Percentiles rank a stretch among this genome's conserved stretches.
These are phyloP conservation scores for Haplosporangium sp. DNA, from an alignment of 371 early-diverging fungal species.

Conservation along the genomic window DNA sequence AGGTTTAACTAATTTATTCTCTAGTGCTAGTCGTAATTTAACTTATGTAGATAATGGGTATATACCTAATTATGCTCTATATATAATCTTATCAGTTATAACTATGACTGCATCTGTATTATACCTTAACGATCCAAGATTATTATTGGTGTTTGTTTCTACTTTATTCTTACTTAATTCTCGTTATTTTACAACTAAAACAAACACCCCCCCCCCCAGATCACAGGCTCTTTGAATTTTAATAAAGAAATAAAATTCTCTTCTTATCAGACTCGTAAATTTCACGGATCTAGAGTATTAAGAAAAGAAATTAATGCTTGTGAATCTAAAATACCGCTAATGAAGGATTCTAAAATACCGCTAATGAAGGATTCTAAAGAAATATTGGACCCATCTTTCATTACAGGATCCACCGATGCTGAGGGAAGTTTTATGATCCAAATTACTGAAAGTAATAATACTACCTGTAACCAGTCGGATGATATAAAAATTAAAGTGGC, in stretches of 20 bases:
- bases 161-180: slow-evolving; percentile 34
- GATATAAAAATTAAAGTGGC: slow-evolving; percentile 25
- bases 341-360: background rate
- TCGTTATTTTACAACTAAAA: slow-evolving; percentile 44
- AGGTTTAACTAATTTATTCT: slow-evolving; percentile 37
- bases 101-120: slow-evolving; percentile 29
- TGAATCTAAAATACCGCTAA: background rate
- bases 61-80: slow-evolving; percentile 29
- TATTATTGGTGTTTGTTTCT: slow-evolving; percentile 47
- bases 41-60: slow-evolving; percentile 31
- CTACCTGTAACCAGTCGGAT: slow-evolving; percentile 1
- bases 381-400: no score
- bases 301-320: background rate
- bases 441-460: no score
- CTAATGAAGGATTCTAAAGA: no score
- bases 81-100: slow-evolving; percentile 40
- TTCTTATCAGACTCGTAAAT: background rate
- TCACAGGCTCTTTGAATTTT: no score
- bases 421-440: no score
- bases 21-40: slow-evolving; percentile 23
- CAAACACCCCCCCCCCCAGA: slow-evolving; percentile 30
- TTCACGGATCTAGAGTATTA: background rate
- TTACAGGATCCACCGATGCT: no score
- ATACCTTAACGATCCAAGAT: slow-evolving; percentile 43
- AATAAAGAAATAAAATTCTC: background rate